These are phyloP conservation scores for Bondarzewia mesenterica DNA, from an alignment of 1,284 basidiomycete genomes.

Conservation along the genomic window DNA sequence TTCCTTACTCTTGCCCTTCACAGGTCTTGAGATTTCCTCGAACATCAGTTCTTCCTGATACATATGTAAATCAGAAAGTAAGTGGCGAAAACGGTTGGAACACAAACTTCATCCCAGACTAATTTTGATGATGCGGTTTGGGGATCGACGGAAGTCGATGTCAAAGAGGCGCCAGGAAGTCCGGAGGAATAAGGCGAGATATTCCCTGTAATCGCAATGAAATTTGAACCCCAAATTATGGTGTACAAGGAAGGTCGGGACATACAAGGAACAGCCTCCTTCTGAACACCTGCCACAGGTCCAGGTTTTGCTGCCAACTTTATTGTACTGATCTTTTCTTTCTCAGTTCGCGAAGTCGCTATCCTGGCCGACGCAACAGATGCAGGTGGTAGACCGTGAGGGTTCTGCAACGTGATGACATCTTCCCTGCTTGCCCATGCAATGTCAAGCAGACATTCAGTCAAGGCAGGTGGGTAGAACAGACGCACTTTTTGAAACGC, in stretches of 20 bases:
- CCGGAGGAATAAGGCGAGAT: slow-evolving; percentile 87
- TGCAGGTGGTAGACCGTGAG: slow-evolving; percentile 60
- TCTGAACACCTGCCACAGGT: slow-evolving; percentile 32
- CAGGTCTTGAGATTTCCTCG: slow-evolving; percentile 73
- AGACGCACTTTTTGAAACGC: slow-evolving; percentile 71
- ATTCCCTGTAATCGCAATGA: slow-evolving; percentile 54
- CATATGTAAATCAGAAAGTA: slow-evolving; percentile 1
- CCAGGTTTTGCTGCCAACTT: slow-evolving; percentile 24
- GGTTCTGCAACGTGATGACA: slow-evolving; percentile 87
- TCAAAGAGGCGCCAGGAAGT: slow-evolving; percentile 87
- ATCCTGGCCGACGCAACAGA: slow-evolving; percentile 35
- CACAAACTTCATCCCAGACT: slow-evolving; percentile 77
- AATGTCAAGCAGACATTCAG: slow-evolving; percentile 4
- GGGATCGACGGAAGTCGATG: slow-evolving; percentile 85
- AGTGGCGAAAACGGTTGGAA: neutral
- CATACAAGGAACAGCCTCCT: slow-evolving; percentile 61
- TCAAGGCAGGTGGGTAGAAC: slow-evolving; percentile 1
- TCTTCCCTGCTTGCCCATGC: slow-evolving; percentile 51
- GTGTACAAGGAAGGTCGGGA: too few species aligned
- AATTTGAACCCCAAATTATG: too few species aligned
- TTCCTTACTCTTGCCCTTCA: slow-evolving; percentile 80
- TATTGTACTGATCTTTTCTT: slow-evolving; percentile 25
- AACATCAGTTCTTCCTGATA: slow-evolving; percentile 87
- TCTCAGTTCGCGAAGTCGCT: slow-evolving; percentile 20
- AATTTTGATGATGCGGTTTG: slow-evolving; percentile 72